Base-by-base conservation (phyloP, 2,329 filamentous ascomycete species). In the Sporothrix pseudoabietina region DNA sequence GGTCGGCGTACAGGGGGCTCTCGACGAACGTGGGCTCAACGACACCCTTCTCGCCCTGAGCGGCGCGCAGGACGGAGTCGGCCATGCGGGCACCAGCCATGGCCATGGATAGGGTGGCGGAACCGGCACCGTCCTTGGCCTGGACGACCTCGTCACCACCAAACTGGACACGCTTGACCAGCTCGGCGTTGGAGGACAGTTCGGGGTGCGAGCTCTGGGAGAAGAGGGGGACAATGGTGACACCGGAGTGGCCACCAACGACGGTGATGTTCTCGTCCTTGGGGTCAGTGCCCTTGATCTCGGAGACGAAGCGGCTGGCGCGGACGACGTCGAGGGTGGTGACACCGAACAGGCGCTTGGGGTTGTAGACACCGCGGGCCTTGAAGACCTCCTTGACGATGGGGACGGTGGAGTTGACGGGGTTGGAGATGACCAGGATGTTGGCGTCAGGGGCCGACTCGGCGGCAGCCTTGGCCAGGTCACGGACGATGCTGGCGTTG, bases 271-370 rank as follows among this genome's bases (percentile, higher is more conserved):
- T 92, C 91, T 98, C 94, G 83, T 92, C 90, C 82, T 90, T 90
- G 80, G 96, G 96, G 88, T 98, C 92, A 84, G 92, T 94, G 82
- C 84, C 86, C 91, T 97, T 95, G 86, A 97, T 85, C 89, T 98
- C 91, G 80, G 92, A 94, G 86, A 98, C 96, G 90, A 99, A 99
- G 86, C 94, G 94, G 82, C 91, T 94, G 81, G 96, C 95, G 82
- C 96, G 96, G 85, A 99, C 96, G 77, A 98, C 94, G 81, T 99
- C 96, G 81, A 99, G 94, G 81, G 96, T 98, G 86, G 96, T 99
- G 82, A 99, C 96, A 88, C 96, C 96, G 86, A 99, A 99, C 80
- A 99, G 93, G 82, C 93, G 93, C 91, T 97, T 97, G 84, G 96
- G 94, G 91, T 99, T 95, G 91, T 98, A 99, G 87, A 98, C 95